Evolutionary conservation across 2,329 filamentous ascomycete genomes (phyloP), one percentile per base, ranked within the genome.

Genomic region (Arthrocladium fulminans): DNA sequence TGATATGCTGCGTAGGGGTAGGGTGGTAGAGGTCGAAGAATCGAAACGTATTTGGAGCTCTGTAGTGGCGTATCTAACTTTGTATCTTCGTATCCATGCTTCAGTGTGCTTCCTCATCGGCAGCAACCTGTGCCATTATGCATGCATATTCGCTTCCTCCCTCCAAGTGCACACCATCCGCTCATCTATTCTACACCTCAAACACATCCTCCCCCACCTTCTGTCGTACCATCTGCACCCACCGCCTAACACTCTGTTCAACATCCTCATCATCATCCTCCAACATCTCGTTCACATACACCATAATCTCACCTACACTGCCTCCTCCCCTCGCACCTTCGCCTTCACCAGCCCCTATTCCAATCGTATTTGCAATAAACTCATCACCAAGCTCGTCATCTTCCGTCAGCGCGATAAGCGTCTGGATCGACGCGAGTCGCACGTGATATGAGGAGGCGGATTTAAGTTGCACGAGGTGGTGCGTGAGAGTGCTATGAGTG

Each of bases 241-340:
- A 96, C 60, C 80, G 75, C 63, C 89, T 79, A 30, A 88, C 90
- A 72, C 95, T 89, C 61, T 81, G 74, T 71, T 98, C 92, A 20
- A 98, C 90, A 23, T 77, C 75, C 69, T 97, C 92, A 62, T 97
- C 89, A 57, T 97, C 92, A 64, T 98, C 92, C 63, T 98, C 92
- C 69, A 95, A 84, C 61, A 95, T 67, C 71, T 98, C 92, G 61
- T 87, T 94, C 59, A 99, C 95, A 55, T 90, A 87, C 17, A 94
- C 90, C 64, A 98, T 70, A 84, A 96, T 97, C 75, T 98, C 92
- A 22, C 57, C 56, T 12, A 41, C 45, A 13, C 47, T 44, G 13
- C 40, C 32, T 9, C 55, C 57, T 19, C 54, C 57, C 22, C 51
- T 53, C 15, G 40, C 50, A 13, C 48, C 48, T 15, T 51, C 49